Base-by-base conservation (phyloP, 441 rosid genomes). In the Pelargonium fulgidum region DNA sequence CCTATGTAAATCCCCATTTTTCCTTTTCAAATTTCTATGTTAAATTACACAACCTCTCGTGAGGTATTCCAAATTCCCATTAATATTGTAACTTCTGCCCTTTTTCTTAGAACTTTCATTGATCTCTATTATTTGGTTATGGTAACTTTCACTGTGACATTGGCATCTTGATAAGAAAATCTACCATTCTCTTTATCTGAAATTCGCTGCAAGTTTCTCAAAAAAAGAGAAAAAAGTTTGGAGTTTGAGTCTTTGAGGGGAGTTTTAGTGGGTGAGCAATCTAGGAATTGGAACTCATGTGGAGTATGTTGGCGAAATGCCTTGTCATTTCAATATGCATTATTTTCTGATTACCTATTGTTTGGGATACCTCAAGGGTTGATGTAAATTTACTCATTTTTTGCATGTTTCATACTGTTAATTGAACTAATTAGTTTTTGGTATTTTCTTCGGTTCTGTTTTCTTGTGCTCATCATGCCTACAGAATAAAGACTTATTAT, bases 401-500 rank as follows among this genome's bases (percentile, higher is more conserved):
- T 58, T 1, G 63, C 13, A 58, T 58, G 63, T 58, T 58, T 58
- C 26, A 58, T 58, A 13, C 22, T 58, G 33, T 20, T 7, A 20
- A 58, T 58, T 58, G 29, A 58, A 58, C 63, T 20, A 3, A 20
- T 58, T 26, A 58, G 20, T 3, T 9, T 58, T 9, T 19, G 62
- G 20, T 58, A 19, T 58, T 58, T 19, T 12, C 62, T 58, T 58
- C 22, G 12, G 13, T 58, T 20, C 13, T 14, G 11, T 58, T 19
- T 7, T 58, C 29, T 58, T 58, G 29, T 58, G 63, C 10, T 62
- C 29, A 17, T 68, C 7, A 36, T 65, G 19, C 67, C 13, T 69
- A 68, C 68, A 39, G 56, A 61, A 11, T 13, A 50, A 44, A 39
- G 68, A 54, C 26, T 61, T 48, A 10, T n/a, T 71, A 36, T 65